phyloP scores from a whole-genome alignment of 208 protist genomes.

The Vickermania spadyakhi region DNA sequence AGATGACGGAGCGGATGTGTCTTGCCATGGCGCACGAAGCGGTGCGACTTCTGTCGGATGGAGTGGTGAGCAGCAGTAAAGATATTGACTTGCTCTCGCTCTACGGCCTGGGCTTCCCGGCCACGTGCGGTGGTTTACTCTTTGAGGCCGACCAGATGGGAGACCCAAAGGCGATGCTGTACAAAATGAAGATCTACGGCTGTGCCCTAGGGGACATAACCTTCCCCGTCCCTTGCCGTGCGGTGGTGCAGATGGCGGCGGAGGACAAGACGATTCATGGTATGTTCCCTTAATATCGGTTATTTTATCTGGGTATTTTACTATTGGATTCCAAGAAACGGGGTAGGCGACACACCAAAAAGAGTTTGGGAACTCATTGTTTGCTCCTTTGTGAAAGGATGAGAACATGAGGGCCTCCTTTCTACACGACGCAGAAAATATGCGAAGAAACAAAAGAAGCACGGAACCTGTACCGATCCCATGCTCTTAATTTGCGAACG shows the following conservation, averaged over 20 bases:
- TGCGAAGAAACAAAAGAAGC: too few relatives aligned
- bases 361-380: too few relatives aligned
- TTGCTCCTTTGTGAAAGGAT: too few relatives aligned
- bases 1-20: constrained; percentile 82
- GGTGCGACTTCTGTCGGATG: constrained; percentile 64
- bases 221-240: constrained; percentile 46
- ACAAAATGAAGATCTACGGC: constrained; percentile 56
- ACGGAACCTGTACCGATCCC: too few relatives aligned
- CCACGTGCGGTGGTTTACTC: constrained; percentile 62
- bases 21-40: constrained; percentile 90
- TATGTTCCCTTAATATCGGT: neutral
- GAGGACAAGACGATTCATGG: constrained; percentile 35
- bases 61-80: constrained; percentile 39
- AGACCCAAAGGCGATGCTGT: constrained; percentile 41
- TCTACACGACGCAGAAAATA: too few relatives aligned
- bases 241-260: constrained; percentile 34
- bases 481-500: too few relatives aligned
- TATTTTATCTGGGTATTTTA: too few relatives aligned
- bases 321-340: too few relatives aligned
- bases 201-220: constrained; percentile 22
- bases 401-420: too few relatives aligned
- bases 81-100: constrained; percentile 85
- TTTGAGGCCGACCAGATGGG: constrained; percentile 59
- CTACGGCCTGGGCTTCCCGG: constrained; percentile 83
- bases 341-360: too few relatives aligned